These are phyloP conservation scores for Pestalotiopsis sp. DNA, from an alignment of 2,329 filamentous ascomycete genomes.

Conservation along the genomic window DNA sequence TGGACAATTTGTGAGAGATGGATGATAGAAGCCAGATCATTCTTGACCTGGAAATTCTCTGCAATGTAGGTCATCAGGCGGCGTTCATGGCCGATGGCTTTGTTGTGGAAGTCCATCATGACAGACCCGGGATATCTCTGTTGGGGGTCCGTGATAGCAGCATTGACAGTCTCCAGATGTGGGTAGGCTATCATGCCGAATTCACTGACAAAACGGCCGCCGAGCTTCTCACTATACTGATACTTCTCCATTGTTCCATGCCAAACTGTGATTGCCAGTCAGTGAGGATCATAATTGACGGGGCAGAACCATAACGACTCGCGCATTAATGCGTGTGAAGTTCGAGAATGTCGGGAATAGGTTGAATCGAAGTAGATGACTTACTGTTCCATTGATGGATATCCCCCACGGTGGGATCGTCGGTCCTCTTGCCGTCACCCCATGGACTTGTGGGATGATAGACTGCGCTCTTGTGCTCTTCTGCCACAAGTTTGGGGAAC, in stretches of 20 bases:
- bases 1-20: conserved; percentile 57
- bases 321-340: no score
- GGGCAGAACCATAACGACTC: background rate
- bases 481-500: conserved; percentile 61
- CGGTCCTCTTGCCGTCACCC: conserved; percentile 64
- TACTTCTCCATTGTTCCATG: conserved; percentile 77
- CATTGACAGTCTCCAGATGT: conserved; percentile 67
- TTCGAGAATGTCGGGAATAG: background rate
- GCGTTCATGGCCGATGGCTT: conserved; percentile 74
- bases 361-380: conserved; percentile 8
- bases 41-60: conserved; percentile 67
- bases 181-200: conserved; percentile 85
- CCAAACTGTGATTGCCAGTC: conserved; percentile 54
- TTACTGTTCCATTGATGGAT: conserved; percentile 76
- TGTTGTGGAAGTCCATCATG: conserved; percentile 80
- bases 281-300: background rate
- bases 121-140: conserved; percentile 67
- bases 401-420: conserved; percentile 71
- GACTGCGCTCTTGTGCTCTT: conserved; percentile 62
- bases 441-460: conserved; percentile 76
- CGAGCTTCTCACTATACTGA: conserved; percentile 69
- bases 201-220: conserved; percentile 77
- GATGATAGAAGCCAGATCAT: conserved; percentile 45
- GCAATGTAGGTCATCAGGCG: conserved; percentile 73
- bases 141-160: conserved; percentile 56